These are phyloP conservation scores for Angophora floribunda DNA, from an alignment of 345 rosid species.

Conservation along the genomic window DNA sequence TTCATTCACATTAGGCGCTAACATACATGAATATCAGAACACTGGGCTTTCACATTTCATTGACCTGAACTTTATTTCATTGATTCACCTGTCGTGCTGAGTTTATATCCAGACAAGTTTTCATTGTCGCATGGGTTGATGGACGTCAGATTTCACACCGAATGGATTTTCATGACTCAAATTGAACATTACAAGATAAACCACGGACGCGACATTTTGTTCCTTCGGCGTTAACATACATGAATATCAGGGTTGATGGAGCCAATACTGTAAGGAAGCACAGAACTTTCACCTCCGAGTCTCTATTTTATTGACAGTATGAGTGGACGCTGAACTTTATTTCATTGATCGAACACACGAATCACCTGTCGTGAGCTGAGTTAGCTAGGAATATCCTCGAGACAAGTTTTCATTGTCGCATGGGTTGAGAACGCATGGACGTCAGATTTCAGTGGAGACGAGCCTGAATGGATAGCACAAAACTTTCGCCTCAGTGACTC, in stretches of 20 bases:
- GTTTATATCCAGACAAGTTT: no score
- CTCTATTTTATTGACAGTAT: background rate
- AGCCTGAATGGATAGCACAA: background rate
- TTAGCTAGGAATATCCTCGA: background rate
- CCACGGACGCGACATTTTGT: no score
- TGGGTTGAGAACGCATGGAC: background rate
- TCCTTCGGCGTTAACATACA: background rate
- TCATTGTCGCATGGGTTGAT: no score
- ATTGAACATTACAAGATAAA: no score
- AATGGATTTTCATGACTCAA: no score
- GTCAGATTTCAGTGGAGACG: background rate
- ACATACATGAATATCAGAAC: background rate
- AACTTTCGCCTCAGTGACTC: background rate
- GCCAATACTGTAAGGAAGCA: background rate
- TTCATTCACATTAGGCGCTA: background rate
- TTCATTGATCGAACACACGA: background rate
- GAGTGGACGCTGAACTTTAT: background rate
- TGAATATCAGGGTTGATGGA: background rate
- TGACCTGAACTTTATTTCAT: no score
- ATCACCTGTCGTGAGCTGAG: background rate
- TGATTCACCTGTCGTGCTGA: no score
- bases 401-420: background rate
- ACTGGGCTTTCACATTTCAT: no score
- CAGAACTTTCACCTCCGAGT: background rate
- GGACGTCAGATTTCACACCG: no score